These are phyloP conservation scores for Cladosporium austrohemisphaericum DNA, from an alignment of 2,329 filamentous ascomycete species.

Conservation along the genomic window DNA sequence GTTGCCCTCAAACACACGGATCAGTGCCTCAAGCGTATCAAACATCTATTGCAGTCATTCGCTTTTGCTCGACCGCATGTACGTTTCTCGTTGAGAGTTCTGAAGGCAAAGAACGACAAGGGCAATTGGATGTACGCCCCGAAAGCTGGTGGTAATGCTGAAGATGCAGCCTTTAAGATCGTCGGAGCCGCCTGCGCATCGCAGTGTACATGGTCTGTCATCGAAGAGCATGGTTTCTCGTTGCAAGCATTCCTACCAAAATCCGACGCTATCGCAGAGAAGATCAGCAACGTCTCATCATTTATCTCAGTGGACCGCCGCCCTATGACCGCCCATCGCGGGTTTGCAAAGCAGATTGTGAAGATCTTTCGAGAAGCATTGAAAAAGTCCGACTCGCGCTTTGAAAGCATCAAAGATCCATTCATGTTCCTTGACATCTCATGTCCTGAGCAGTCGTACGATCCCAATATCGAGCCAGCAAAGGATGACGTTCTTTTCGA, in stretches of 20 bases:
- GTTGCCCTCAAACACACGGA: constrained; percentile 54
- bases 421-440: constrained; percentile 63
- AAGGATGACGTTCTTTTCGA: constrained; percentile 70
- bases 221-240: constrained; percentile 40
- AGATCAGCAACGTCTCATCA: constrained; percentile 41
- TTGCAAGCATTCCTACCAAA: constrained; percentile 59
- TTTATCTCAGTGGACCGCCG: constrained; percentile 68
- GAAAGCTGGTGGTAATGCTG: constrained; percentile 45
- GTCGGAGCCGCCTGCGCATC: constrained; percentile 55
- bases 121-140: constrained; percentile 63
- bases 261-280: constrained; percentile 41
- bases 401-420: constrained; percentile 43
- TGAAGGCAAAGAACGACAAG: constrained; percentile 50
- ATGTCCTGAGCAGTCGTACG: constrained; percentile 62
- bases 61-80: constrained; percentile 63
- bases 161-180: constrained; percentile 60
- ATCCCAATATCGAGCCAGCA: constrained; percentile 66
- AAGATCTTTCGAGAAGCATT: constrained; percentile 53
- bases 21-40: constrained; percentile 57
- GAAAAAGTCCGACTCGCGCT: constrained; percentile 24
- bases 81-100: constrained; percentile 58
- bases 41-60: constrained; percentile 59
- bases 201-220: constrained; percentile 48
- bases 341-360: constrained; percentile 58
- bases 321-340: constrained; percentile 55